Evolutionary conservation across 177 flowering plant species (phyloP), one percentile per base, ranked within the genome.

Genomic region (Tripterygium wilfordii): DNA sequence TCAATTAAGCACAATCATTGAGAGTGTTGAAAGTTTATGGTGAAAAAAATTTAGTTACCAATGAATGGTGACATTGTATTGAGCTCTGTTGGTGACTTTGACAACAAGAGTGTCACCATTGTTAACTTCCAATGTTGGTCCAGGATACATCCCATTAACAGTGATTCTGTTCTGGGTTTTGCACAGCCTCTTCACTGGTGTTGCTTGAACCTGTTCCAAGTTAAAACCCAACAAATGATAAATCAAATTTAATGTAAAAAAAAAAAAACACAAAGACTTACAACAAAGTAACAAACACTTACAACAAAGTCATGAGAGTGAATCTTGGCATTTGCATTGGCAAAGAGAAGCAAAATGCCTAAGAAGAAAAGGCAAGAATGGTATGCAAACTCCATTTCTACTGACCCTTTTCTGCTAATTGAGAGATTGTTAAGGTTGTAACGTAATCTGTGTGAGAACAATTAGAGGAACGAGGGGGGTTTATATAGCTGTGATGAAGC

Each of bases 181-280:
- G 91, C 96, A 90, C 80, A 82, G 85, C 87, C 96, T 90, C 83
- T 80, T 90, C 88, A 90, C 88, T 54, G 77, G 63, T 8, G 76
- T 83, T 61, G 69, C 81, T 81, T 85, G 91, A 55, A 90, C 51
- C 97, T 90, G 54, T 45, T 60, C 36, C 14, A 36, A 45, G 5
- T 3, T 1, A 25, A 36, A 36, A 36, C n/a, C 6, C 3, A 6
- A 15, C 14, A 36, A 36, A 5, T 36, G 14, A 10, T 36, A 6
- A 36, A 6, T 4, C 7, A 5, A 4, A 6, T 30, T 7, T 12
- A 30, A 6, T 30, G 7, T n/a, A n/a, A n/a, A n/a, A 36, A 20
- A 17, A 40, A 40, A 14, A 20, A 20, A 9, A 1, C 97, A 27
- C 9, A 21, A 40, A 40, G 23, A 3, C 14, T 15, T 5, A 3